Base-by-base conservation (phyloP, 805 yeast species). In the Candida easanensis region DNA sequence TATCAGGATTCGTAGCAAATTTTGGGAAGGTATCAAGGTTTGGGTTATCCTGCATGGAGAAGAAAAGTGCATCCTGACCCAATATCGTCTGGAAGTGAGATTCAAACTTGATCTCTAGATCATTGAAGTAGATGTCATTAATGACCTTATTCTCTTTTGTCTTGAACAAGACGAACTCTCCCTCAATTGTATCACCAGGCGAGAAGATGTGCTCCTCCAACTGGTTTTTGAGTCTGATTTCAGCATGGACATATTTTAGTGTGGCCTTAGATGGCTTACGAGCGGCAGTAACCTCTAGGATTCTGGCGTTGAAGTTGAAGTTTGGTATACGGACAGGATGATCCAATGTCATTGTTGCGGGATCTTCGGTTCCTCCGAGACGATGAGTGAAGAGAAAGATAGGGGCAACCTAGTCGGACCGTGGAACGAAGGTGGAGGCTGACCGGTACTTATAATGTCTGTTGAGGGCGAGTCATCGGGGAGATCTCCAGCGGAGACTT, bases 11-110 rank as follows among this genome's bases (percentile, higher is more conserved):
- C 17, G 26, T 16, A 11, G 47, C 45, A 23, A 49, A 44, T 15
- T 20, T 8, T 9, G 53, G 53, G 3, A 43, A 27, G 4, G 16
- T 28, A 2, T 23, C 34, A 14, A 41, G 7, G 2, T 28, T 5
- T 2, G 57, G 57, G 14, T 36, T 44, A 38, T 51, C 38, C 11
- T 45, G 48, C 57, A 53, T 53, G 6, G 47, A 23, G 46, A 53
- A 53, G 45, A 44, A 50, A 5, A 31, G 14, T 2, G 42, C 28
- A 25, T 41, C 45, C 7, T 17, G 16, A 4, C 44, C 42, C n/a
- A 40, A 21, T 1, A 49, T 36, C 4, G 51, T 46, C 14, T 36
- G 39, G 34, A 51, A 39, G 20, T 40, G 41, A 38, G 48, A 51
- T 33, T 51, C 42, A 15, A 54, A 45, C 26, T 30, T 42, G 38